A percentile compares a stretch with the other conserved stretches of the same genome.
Conservation (phyloP, 306 rosid genomes). For the Dalbergia cultrata region DNA sequence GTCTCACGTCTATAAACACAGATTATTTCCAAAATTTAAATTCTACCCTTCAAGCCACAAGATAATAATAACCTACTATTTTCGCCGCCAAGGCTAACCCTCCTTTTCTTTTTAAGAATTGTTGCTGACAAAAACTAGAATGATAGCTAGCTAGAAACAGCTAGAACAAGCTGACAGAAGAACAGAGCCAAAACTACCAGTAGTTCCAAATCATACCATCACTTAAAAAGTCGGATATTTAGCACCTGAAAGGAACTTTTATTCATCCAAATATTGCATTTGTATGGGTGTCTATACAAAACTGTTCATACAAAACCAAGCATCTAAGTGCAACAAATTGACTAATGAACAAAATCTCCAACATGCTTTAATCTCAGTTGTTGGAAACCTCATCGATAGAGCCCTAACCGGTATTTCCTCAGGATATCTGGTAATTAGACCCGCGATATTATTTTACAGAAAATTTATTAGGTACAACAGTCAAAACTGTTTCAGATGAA, state of each 20-base stretch:
- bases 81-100: too few species aligned
- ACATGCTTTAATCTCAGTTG: slow-evolving; percentile 35
- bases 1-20: too few species aligned
- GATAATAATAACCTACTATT: too few species aligned
- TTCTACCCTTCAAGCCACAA: too few species aligned
- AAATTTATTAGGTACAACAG: slow-evolving; percentile 40
- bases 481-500: slow-evolving; percentile 39
- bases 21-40: too few species aligned
- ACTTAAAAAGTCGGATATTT: neutral
- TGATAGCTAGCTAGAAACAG: neutral
- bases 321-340: slow-evolving; percentile 32
- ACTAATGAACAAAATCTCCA: slow-evolving; percentile 49
- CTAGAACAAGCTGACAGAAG: neutral
- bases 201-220: neutral
- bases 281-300: slow-evolving; percentile 44
- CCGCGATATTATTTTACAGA: slow-evolving; percentile 47
- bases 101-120: too few species aligned
- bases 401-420: slow-evolving; percentile 39
- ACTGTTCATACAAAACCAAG: slow-evolving; percentile 41
- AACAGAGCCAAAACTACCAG: neutral
- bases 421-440: slow-evolving; percentile 40
- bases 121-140: neutral
- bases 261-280: slow-evolving; percentile 38
- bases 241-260: slow-evolving; percentile 32
- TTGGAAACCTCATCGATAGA: slow-evolving; percentile 42